Evolutionary conservation across 257 asterid genomes (phyloP).

Genomic region (Orobanche coerulescens): DNA sequence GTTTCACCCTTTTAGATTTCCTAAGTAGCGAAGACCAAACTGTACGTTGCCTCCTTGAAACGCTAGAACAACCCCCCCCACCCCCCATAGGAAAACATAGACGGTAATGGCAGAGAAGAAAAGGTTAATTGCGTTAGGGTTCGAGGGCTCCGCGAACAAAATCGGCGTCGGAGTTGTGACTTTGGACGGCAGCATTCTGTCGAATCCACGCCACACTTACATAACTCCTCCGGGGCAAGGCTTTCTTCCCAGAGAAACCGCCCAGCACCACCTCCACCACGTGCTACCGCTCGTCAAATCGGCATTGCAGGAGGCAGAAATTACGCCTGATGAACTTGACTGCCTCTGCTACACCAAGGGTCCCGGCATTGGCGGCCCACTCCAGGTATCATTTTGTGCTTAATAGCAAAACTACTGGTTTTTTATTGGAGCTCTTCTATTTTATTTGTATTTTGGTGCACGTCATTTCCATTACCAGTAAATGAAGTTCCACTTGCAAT

Average conservation of each 20-base stretch:
- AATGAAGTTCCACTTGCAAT: too few species aligned
- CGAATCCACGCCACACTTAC: conserved; percentile 92
- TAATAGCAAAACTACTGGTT: neutral
- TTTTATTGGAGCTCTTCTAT: too few species aligned
- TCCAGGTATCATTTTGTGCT: conserved; percentile 29
- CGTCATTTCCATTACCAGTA: too few species aligned
- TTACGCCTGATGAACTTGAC: conserved; percentile 48
- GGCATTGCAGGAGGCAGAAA: conserved; percentile 58
- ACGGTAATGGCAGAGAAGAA: conserved; percentile 41
- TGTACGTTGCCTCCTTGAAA: too few species aligned
- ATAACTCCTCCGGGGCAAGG: conserved; percentile 98
- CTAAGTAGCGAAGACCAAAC: too few species aligned
- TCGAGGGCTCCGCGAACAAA: conserved; percentile 48
- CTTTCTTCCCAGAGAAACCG: conserved; percentile 91
- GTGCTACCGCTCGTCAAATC: conserved; percentile 66
- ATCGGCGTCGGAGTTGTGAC: conserved; percentile 80
- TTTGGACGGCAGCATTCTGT: conserved; percentile 66
- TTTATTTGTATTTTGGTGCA: too few species aligned
- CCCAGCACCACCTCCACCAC: conserved; percentile 88
- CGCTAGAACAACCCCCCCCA: too few species aligned
- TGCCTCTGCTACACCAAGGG: conserved; percentile 95
- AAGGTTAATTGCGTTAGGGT: conserved; percentile 44
- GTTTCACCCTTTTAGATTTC: too few species aligned
- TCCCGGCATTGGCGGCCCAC: conserved; percentile 96
- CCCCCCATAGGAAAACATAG: neutral